Evolutionary conservation across 495 filamentous ascomycete species (phyloP), one percentile per base, ranked within the genome.

Genomic region (Durotheca rogersii): DNA sequence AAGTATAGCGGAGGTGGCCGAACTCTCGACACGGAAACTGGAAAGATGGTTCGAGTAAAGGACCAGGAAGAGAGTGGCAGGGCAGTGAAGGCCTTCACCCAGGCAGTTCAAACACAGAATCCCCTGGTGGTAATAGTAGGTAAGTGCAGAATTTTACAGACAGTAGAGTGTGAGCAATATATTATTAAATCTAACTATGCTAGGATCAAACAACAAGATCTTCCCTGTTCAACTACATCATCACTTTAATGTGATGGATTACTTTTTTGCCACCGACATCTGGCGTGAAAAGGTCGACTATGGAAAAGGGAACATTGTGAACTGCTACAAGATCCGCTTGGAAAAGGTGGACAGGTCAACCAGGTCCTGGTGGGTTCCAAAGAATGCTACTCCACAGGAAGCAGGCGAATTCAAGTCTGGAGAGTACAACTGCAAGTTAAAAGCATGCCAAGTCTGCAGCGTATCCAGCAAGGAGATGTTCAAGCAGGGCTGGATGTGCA

Each of bases 231-330:
- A 72, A 14, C 65, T 87, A 3, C 81, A 82, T 0, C 75, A 88
- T 59, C 71, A 75, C 0, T 94, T 85, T 55, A 82, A 80, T 39
- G 82, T 93, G 0, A 75, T 92, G 35, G 87, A 67, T n/a, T 85
- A 73, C 59, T 94, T 91, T 60, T 80, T 83, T 20, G 67, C 89
- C 12, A 87, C 84, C 0, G 68, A 86, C 25, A 67, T 90, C 1
- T 95, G 90, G 90, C 70, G 61, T 11, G 89, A 95, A 56, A 77
- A 72, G 36, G 46, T 56, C 25, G 37, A 52, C 0, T 21, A 37
- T 4, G 15, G 11, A 0, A 11, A 38, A 11, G 57, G 65, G 3
- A 60, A 70, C 0, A 47, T 65, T 0, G 69, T 76, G 12, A 73
- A 61, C 0, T 63, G 75, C 0, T 75, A 77, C 51, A 83, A 77